Evolutionary conservation across 106 monocot species (phyloP), one percentile per base, ranked within the genome.

Genomic region (Amphibolis antarctica): DNA sequence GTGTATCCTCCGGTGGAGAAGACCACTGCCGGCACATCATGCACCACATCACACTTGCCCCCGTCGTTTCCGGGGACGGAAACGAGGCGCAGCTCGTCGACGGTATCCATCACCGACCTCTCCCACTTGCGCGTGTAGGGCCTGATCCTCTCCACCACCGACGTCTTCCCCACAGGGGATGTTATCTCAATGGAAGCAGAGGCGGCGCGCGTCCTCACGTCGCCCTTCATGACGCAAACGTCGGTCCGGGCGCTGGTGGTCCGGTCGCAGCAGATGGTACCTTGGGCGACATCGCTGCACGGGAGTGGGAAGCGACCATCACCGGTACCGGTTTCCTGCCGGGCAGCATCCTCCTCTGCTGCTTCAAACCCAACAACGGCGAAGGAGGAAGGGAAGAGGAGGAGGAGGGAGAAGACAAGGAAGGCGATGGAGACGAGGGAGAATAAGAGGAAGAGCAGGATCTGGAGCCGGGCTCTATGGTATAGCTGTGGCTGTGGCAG

Each of bases 1-100:
- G 94, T 94, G 81, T 94, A 94, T 4, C 94, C 94, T 28, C 89
- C 94, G 4, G 94, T 82, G 15, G 86, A 94, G 75, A 94, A 89
- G 21, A 94, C 71, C 6, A 94, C 60, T 10, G 86, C 93, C 1
- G 93, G 85, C 1, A 79, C 83, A 15, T 66, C 69, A 48, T 94
- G 86, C 11, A n/a, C 29, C 13, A 94, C 81, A 24, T 81, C 79
- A 69, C 93, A 94, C 10, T 9, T 44, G 48, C 6, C 10, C 19
- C 22, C 21, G 17, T 42, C 12, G 10, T 22, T 13, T 5, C 13
- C 17, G 11, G 7, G n/a, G n/a, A n/a, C 20, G n/a, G 63, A 10
- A n/a, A 19, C 49, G 43, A 50, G 17, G 4, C 48, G 48, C 15
- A 79, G 51, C 72, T 79, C 76, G 59, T 76, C 64, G 29, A 83